Evolutionary conservation across 83 land plant species (phyloP), one percentile per base, ranked within the genome.

Genomic region (Isoetes engelmannii): DNA sequence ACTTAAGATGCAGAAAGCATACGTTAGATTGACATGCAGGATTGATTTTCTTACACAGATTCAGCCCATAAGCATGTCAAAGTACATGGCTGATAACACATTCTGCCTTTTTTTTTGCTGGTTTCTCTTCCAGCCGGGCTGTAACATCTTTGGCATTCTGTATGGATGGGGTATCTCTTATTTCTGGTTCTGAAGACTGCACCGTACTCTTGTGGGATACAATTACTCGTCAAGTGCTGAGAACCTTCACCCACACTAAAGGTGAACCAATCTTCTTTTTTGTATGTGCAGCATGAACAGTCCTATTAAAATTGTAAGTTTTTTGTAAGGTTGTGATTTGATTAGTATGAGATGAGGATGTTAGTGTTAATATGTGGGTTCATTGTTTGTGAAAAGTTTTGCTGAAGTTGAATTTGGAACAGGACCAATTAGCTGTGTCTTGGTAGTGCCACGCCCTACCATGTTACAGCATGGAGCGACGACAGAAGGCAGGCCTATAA

Each of bases 111-210:
- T n/a, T n/a, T n/a, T n/a, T n/a, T n/a, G n/a, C n/a, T n/a, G n/a
- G n/a, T n/a, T n/a, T n/a, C n/a, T n/a, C n/a, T n/a, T n/a, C n/a
- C 89, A 90, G 93, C 71, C 84, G 86, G 63, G 80, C 90, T 51
- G 84, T 92, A 7, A 86, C 87, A 21, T 79, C 85, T 69, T 58
- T 92, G 37, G 97, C 85, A 55, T 86, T 84, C 63, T 75, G 87
- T 79, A 77, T 71, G 74, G 88, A 86, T 82, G 97, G 97, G 45
- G 55, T 76, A n/a, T 62, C 71, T 4, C 70, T 92, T 68, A 74
- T 88, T 44, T 89, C 91, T 66, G 97, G 95, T 47, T 89, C 97
- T 57, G 94, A 89, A 72, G 97, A 92, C 76, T 89, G 89, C 63
- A 80, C 84, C 48, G 73, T 87, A 44, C 86, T 88, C 61, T 73